phyloP scores from a whole-genome alignment of 1,284 basidiomycete genomes.

The Rhodotorula mucilaginosa region DNA sequence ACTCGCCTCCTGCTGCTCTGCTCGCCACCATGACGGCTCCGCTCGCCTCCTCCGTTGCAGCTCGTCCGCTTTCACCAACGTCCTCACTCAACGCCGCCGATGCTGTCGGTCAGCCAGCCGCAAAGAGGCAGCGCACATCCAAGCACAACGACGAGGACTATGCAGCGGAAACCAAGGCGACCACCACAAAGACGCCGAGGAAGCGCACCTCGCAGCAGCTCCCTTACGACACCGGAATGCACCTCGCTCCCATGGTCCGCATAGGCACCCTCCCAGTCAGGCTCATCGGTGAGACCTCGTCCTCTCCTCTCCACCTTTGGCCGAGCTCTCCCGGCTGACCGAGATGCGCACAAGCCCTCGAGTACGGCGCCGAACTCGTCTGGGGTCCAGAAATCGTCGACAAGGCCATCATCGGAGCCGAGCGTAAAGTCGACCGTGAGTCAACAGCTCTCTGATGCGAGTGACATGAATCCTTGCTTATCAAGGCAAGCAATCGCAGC shows the following conservation, averaged over 20 bases:
- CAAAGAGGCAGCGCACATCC: conserved; percentile 18
- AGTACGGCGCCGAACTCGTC: conserved; percentile 89
- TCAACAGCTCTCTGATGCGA: too few relatives aligned
- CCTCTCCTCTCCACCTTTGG: too few relatives aligned
- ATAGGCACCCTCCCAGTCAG: conserved; percentile 61
- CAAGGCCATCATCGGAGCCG: conserved; percentile 85
- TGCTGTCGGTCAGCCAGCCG: not conserved
- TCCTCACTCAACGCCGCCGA: not conserved
- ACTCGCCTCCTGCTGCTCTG: too few relatives aligned
- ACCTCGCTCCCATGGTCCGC: conserved; percentile 89
- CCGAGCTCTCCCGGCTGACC: conserved; percentile 46
- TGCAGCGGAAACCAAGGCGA: not conserved
- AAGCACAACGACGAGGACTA: not conserved
- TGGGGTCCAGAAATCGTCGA: conserved; percentile 98
- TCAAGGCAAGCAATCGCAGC: conserved; percentile 54
- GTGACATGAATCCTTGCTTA: too few relatives aligned
- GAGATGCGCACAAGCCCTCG: conserved; percentile 68
- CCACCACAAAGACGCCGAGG: not conserved
- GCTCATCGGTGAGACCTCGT: conserved; percentile 17
- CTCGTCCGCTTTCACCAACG: conserved; percentile 1
- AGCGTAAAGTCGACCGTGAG: conserved; percentile 79
- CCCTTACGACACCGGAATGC: conserved; percentile 42
- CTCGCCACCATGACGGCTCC: not conserved
- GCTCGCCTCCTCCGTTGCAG: not conserved
- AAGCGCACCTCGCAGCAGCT: conserved; percentile 17